Conservation (phyloP, 2,329 filamentous ascomycete species). For the Phyllosticta capitalensis region DNA sequence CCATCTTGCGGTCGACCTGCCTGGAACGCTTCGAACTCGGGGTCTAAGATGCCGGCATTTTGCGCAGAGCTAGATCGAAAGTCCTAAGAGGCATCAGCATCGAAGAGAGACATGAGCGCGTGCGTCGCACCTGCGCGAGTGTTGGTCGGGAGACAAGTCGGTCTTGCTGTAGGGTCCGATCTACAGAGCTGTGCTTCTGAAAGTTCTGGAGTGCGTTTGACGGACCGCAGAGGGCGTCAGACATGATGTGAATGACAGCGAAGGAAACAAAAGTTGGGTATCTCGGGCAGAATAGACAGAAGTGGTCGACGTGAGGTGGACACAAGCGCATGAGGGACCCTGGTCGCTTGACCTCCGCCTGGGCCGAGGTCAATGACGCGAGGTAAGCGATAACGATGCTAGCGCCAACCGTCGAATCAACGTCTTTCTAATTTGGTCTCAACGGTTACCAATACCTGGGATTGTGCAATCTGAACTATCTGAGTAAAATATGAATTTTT, state of each 20-base stretch:
- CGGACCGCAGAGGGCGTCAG: constrained; percentile 61
- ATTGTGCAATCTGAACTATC: too few relatives aligned
- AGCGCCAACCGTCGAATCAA: not conserved
- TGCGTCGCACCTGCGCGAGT: constrained; percentile 42
- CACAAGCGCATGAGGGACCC: not conserved
- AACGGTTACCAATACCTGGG: not conserved
- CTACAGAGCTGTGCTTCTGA: constrained; percentile 57
- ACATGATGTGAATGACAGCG: constrained; percentile 40
- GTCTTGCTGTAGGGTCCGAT: constrained; percentile 65
- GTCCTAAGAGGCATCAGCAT: constrained; percentile 34
- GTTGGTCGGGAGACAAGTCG: constrained; percentile 48
- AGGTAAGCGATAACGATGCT: not conserved
- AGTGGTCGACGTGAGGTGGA: not conserved
- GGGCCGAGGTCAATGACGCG: not conserved
- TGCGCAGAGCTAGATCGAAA: constrained; percentile 50
- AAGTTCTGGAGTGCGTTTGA: constrained; percentile 67
- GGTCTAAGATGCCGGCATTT: constrained; percentile 48
- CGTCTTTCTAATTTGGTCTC: not conserved
- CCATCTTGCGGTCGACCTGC: constrained; percentile 34
- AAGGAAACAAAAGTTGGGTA: not conserved
- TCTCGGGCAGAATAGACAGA: not conserved
- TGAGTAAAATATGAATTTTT: too few relatives aligned
- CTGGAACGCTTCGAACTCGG: constrained; percentile 63
- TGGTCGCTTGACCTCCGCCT: not conserved
- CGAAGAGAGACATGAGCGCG: not conserved